Base-by-base conservation (phyloP, 441 rosid species). In the Croton laevigatus region DNA sequence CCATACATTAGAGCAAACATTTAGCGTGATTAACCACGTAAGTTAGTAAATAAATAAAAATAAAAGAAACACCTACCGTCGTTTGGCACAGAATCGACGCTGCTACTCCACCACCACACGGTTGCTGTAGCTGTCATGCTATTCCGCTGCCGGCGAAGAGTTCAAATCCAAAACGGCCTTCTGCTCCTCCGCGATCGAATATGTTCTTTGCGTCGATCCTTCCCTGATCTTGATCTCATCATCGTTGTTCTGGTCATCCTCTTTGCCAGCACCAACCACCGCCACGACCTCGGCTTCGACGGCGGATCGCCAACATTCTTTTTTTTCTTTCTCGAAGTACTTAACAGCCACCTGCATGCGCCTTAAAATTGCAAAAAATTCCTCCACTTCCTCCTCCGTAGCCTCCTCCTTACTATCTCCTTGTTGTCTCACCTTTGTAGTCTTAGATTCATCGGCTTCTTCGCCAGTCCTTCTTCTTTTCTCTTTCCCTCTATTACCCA, bases 371-470 rank as follows among this genome's bases (percentile, higher is more conserved):
- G 80, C 80, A 42, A 71, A 81, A 73, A 82, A 76, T 49, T 76
- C 85, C 69, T 79, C 85, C 59, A 79, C 85, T 71, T 82, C 81
- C 42, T 74, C 79, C 22, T 75, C 77, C 51, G 72, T 67, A 65
- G 67, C 65, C 12, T 37, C 76, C 2, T 42, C 76, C 73, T 16
- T 72, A 62, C 9, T 74, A 62, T 61, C 63, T 51, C 68, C 55
- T 61, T 52, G 34, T 61, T 52, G 23, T 61, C 78, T 67, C 64
- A 5, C 62, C 36, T 76, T 79, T 70, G 74, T 76, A 65, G 68
- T 60, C 75, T 69, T 73, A 46, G 69, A 55, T 32, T 63, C 74
- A 4, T 57, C 58, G 59, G 53, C 19, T 14, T 62, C 51, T 12
- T 27, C 40, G 10, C 59, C 75, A 17, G 46, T 49, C 16, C 17